Conservation (phyloP, 805 yeast genomes). For the Kazachstania bromeliacearum region DNA sequence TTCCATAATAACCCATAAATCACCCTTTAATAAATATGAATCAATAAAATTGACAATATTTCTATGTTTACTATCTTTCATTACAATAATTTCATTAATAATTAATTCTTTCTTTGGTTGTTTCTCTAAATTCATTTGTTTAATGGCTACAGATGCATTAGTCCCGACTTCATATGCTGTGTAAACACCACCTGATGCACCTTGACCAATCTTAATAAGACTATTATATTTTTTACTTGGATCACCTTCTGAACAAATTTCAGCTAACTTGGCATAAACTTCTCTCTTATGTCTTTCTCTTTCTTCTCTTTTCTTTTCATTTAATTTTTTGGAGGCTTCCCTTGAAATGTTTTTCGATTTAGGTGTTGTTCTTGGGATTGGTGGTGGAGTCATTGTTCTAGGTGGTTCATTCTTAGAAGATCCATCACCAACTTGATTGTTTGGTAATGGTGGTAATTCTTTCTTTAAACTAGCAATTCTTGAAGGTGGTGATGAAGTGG, state of each 20-base stretch:
- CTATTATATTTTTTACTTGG: constrained; percentile 63
- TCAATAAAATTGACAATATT: constrained; percentile 93
- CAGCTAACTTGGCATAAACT: constrained; percentile 43
- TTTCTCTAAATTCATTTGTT: constrained; percentile 88
- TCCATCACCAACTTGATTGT: not conserved
- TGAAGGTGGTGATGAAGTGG: constrained; percentile 10
- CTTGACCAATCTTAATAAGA: constrained; percentile 87
- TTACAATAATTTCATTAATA: constrained; percentile 88
- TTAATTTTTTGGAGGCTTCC: constrained; percentile 1
- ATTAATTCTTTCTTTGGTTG: constrained; percentile 95
- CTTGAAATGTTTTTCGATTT: not conserved
- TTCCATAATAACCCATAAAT: constrained; percentile 97
- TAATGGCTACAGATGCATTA: constrained; percentile 72
- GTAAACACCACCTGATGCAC: constrained; percentile 96
- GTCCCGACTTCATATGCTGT: constrained; percentile 63
- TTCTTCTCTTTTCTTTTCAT: constrained; percentile 4
- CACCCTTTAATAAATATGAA: constrained; percentile 65
- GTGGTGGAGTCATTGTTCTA: not conserved
- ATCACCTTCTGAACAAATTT: constrained; percentile 78
- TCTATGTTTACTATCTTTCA: constrained; percentile 83
- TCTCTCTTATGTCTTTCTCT: constrained; percentile 27
- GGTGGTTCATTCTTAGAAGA: not conserved
- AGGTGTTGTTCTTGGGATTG: constrained; percentile 1
- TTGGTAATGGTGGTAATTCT: constrained; percentile 22
- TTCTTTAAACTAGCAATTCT: constrained; percentile 14